Base-by-base conservation (phyloP, 495 filamentous ascomycete genomes). In the Xylaria flabelliformis region DNA sequence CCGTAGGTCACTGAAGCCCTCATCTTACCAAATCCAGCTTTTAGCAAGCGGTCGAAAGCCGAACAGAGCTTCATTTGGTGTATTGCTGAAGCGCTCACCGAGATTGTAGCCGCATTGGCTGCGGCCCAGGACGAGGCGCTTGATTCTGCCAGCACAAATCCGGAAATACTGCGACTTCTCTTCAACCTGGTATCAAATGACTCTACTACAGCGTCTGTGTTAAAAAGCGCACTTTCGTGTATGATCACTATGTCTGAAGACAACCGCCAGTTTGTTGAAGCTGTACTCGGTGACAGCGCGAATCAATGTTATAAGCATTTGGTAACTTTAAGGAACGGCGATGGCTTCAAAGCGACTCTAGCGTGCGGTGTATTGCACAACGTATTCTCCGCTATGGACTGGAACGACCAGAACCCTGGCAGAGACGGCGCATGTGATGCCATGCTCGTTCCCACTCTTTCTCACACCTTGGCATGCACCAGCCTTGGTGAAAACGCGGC, bases 221-320 rank as follows among this genome's bases (percentile, higher is more conserved):
- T 85, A 24, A 80, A 83, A 53, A 82, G 86, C 70, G 75, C 79
- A 15, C 79, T 88, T n/a, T 82, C 80, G 36, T 88, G 88, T 67
- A 80, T 91, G 53, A 83, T 82, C 42, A 80, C 82, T 21, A 75
- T 91, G 32, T 87, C 88, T 4, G 88, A 89, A 68, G 89, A 90
- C 63, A 88, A 85, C 64, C 71, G 82, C 21, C 42, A 75, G 7
- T 80, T 88, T 6, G 84, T 77, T 1, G 80, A 87, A 64, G 74
- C 78, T 17, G 79, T 88, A 41, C 77, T 80, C 12, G 76, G 80
- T 46, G 82, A 84, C 68, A 75, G 77, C 10, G 76, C 75, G 26
- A 79, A 77, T 12, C 74, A 74, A 1, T 81, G 77, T 67, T 85
- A 85, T 65, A 77, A 82, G 8, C 74, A 76, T 4, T 79, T 86